Conservation (phyloP, 805 yeast species). For the Metschnikowia peoriensis region DNA sequence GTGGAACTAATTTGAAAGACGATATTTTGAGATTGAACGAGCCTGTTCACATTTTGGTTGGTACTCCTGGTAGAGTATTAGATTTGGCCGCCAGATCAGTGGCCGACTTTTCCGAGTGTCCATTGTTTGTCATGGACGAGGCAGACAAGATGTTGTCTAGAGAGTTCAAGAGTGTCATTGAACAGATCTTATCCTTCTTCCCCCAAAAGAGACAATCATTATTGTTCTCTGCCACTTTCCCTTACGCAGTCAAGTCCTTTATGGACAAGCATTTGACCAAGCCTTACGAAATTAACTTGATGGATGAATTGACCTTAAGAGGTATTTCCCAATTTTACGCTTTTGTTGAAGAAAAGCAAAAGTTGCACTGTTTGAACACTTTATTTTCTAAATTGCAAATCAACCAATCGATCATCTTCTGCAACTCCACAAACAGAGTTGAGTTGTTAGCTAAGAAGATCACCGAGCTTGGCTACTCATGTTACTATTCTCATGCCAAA, state of each 20-base stretch:
- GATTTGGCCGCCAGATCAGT: constrained; percentile 87
- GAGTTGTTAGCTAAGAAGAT: constrained; percentile 94
- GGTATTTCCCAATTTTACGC: constrained; percentile 98
- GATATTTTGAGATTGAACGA: constrained; percentile 92
- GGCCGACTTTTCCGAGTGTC: constrained; percentile 84
- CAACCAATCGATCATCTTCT: constrained; percentile 94
- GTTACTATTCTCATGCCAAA: constrained; percentile 94
- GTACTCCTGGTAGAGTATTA: constrained; percentile 96
- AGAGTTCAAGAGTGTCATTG: constrained; percentile 85
- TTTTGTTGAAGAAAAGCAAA: constrained; percentile 96
- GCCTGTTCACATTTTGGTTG: constrained; percentile 91
- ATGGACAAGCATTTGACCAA: constrained; percentile 87
- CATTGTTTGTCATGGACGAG: constrained; percentile 94
- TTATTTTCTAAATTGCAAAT: constrained; percentile 90
- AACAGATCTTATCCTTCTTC: constrained; percentile 79
- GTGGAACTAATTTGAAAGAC: constrained; percentile 92
- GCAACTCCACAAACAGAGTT: constrained; percentile 95
- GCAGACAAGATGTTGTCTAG: constrained; percentile 95
- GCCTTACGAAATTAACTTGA: constrained; percentile 93
- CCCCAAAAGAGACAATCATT: constrained; percentile 72
- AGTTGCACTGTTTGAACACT: constrained; percentile 93
- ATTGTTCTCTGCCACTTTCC: constrained; percentile 94
- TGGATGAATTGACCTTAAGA: constrained; percentile 94
- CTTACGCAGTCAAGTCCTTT: constrained; percentile 85
- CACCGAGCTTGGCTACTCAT: constrained; percentile 93